Percentiles rank a stretch among this genome's conserved stretches.
These are phyloP conservation scores for Mycena galericulata DNA, from an alignment of 768 basidiomycete species.

Conservation along the genomic window DNA sequence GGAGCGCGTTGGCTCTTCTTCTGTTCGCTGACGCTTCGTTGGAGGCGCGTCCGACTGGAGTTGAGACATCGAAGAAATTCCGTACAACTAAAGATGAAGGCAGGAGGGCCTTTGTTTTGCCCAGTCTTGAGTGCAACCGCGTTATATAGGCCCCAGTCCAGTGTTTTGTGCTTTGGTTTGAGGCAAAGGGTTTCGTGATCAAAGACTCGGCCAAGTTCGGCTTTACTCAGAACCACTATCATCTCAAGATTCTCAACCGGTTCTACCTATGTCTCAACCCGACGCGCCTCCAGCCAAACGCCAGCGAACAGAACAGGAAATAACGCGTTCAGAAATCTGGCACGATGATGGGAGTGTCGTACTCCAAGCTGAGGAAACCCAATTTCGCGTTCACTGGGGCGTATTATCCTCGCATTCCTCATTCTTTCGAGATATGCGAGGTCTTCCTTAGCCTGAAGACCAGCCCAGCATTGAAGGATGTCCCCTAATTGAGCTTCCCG, in stretches of 20 bases:
- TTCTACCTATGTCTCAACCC: too few species aligned
- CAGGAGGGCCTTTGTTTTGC: too few species aligned
- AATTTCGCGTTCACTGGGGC: constrained; percentile 39
- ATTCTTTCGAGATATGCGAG: constrained; percentile 31
- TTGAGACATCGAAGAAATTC: too few species aligned
- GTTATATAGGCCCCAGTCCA: too few species aligned
- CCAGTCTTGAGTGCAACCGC: too few species aligned
- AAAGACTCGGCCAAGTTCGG: too few species aligned
- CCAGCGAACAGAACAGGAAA: background rate
- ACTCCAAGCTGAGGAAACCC: constrained; percentile 28
- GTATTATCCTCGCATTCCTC: constrained; percentile 34
- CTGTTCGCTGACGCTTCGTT: constrained; percentile 10
- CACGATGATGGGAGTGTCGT: constrained; percentile 38
- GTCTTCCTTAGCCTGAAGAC: constrained; percentile 25
- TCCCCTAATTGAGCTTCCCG: constrained; percentile 31
- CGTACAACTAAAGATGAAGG: too few species aligned
- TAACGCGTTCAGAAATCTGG: constrained; percentile 33
- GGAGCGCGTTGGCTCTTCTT: constrained; percentile 20
- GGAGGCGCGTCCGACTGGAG: background rate
- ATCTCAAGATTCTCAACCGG: too few species aligned
- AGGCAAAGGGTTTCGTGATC: too few species aligned
- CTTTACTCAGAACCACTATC: too few species aligned
- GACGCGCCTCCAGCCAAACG: constrained; percentile 6
- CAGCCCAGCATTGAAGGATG: constrained; percentile 32
- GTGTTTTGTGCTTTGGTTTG: too few species aligned